These are phyloP conservation scores for Tetrahymena malaccensis DNA, from an alignment of 73 alveolate species.

Conservation along the genomic window DNA sequence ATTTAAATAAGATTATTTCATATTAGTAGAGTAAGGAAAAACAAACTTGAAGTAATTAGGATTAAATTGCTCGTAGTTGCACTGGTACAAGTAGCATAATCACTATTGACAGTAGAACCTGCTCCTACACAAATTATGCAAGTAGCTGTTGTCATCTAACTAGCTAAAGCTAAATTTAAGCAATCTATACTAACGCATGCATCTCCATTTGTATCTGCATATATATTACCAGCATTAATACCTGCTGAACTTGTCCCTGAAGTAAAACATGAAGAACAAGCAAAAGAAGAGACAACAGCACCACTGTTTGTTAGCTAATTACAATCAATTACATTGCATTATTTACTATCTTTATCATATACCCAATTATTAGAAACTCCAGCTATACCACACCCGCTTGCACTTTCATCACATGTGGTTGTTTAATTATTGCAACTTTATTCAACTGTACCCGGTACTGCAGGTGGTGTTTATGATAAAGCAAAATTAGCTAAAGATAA, in stretches of 20 bases:
- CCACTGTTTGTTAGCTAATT: not conserved
- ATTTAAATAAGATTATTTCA: not conserved
- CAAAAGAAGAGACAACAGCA: not conserved
- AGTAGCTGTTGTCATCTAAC: not conserved
- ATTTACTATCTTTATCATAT: not conserved
- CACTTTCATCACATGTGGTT: not conserved
- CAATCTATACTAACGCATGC: not conserved
- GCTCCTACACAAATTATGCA: not conserved
- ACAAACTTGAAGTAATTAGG: not conserved
- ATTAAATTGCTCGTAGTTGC: not conserved
- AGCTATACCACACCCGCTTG: not conserved
- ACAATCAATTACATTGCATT: not conserved
- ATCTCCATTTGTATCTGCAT: not conserved
- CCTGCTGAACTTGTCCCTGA: not conserved
- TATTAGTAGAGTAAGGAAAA: no score
- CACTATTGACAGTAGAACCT: not conserved
- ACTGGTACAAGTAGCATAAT: not conserved
- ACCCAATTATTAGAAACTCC: not conserved
- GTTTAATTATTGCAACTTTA: no score
- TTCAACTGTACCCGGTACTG: no score
- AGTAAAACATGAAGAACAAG: not conserved
- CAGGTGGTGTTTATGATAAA: no score
- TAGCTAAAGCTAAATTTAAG: not conserved
- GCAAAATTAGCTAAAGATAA: no score
- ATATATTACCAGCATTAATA: not conserved